phyloP scores from a whole-genome alignment of 768 basidiomycete species.

The Multifurca ochricompacta region DNA sequence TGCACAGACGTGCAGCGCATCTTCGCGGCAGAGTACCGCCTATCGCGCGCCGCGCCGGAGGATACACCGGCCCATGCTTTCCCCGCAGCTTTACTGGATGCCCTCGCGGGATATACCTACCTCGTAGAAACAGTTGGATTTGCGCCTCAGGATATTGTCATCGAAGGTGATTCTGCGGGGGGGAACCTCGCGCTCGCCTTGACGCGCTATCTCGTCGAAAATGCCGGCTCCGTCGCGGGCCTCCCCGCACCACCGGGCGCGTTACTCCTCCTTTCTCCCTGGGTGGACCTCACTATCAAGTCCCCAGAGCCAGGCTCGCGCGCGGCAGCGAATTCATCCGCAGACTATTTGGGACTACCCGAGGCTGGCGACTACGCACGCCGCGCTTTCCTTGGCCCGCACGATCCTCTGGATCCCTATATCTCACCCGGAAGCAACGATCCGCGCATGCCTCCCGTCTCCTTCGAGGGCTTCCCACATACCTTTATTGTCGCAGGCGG shows the following conservation, averaged over 20 bases:
- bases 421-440: constrained; percentile 7
- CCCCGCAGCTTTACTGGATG: constrained; percentile 20
- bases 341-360: constrained; percentile 5
- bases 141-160: constrained; percentile 14
- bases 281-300: constrained; percentile 13
- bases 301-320: background rate
- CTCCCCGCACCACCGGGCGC: constrained; percentile 10
- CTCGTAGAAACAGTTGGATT: constrained; percentile 15
- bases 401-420: constrained; percentile 4
- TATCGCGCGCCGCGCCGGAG: constrained; percentile 2
- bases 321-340: background rate
- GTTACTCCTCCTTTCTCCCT: constrained; percentile 21
- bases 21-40: constrained; percentile 17
- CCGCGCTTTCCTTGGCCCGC: constrained; percentile 1
- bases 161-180: constrained; percentile 22
- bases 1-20: constrained; percentile 5
- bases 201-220: constrained; percentile 19
- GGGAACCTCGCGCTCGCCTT: too few relatives aligned
- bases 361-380: background rate
- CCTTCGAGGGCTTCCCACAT: constrained; percentile 6
- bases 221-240: background rate
- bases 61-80: constrained; percentile 7
- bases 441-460: background rate
- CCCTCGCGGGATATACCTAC: constrained; percentile 18
- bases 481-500: constrained; percentile 3